Conservation (phyloP, 2,329 filamentous ascomycete genomes). For the Calonectria hongkongensis region DNA sequence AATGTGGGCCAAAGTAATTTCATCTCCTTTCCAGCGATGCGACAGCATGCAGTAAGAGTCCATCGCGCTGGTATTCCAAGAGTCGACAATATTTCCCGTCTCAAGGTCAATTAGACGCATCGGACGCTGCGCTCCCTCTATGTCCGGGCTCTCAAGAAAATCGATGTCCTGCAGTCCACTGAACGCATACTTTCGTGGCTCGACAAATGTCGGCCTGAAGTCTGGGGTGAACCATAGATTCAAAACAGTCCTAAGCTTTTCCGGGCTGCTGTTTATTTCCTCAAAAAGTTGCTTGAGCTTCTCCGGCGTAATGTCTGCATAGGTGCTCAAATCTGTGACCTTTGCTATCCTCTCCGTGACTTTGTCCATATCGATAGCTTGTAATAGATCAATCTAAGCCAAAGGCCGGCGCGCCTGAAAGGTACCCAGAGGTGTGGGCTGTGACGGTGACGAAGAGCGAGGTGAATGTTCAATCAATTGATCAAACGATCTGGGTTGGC, state of each 20-base stretch:
- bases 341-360: slow-evolving; percentile 3
- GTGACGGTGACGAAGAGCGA: not conserved
- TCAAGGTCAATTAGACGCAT: slow-evolving; percentile 5
- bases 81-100: not conserved
- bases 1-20: slow-evolving; percentile 5
- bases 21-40: slow-evolving; percentile 6
- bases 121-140: not conserved
- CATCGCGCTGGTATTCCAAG: not conserved
- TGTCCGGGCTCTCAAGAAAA: not conserved
- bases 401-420: not conserved
- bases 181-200: not conserved
- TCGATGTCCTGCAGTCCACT: not conserved
- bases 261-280: slow-evolving; percentile 2
- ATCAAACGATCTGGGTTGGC: not conserved
- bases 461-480: not conserved
- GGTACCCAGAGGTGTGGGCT: no score
- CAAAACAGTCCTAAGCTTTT: not conserved
- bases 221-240: not conserved
- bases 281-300: not conserved
- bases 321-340: not conserved
- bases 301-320: not conserved
- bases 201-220: not conserved
- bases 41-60: slow-evolving; percentile 5
- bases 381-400: not conserved
- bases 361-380: not conserved